Conservation (phyloP, 352 stramenopile species). For the Pythium aquatile region DNA sequence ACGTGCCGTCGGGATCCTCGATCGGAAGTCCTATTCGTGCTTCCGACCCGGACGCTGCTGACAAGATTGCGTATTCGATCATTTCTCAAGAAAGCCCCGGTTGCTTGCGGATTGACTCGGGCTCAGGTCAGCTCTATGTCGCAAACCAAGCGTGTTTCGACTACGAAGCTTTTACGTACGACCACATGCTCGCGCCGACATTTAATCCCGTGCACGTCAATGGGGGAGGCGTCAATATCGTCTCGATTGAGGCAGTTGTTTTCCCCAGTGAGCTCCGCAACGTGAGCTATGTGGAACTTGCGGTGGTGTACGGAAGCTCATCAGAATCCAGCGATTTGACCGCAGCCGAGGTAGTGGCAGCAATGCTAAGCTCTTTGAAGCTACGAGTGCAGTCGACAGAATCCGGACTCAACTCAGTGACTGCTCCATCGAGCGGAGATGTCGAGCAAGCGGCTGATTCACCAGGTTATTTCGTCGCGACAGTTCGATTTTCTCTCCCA, state of each 20-base stretch:
- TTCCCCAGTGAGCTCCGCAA: conserved; percentile 20
- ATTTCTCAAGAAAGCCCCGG: conserved; percentile 33
- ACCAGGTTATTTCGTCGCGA: conserved; percentile 3
- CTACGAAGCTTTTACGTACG: conserved; percentile 42
- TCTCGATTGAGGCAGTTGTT: conserved; percentile 7
- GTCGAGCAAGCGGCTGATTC: background rate
- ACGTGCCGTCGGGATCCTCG: conserved; percentile 25
- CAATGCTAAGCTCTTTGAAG: background rate
- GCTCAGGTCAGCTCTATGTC: conserved; percentile 43
- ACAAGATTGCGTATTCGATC: conserved; percentile 30
- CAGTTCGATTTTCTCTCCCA: conserved; percentile 5
- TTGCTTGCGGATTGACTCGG: conserved; percentile 37
- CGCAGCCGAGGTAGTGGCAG: background rate
- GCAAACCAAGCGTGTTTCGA: conserved; percentile 42
- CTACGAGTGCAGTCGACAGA: background rate
- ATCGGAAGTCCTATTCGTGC: conserved; percentile 16
- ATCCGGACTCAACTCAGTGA: background rate
- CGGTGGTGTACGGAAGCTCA: conserved; percentile 7
- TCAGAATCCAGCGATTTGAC: background rate
- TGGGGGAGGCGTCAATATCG: background rate
- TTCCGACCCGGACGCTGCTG: conserved; percentile 10
- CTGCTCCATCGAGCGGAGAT: background rate
- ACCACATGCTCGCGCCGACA: conserved; percentile 9
- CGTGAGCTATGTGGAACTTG: conserved; percentile 20
- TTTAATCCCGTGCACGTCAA: conserved; percentile 8